Evolutionary conservation across 345 rosid species (phyloP), one percentile per base, ranked within the genome.

Genomic region (Hibiscus trionum): DNA sequence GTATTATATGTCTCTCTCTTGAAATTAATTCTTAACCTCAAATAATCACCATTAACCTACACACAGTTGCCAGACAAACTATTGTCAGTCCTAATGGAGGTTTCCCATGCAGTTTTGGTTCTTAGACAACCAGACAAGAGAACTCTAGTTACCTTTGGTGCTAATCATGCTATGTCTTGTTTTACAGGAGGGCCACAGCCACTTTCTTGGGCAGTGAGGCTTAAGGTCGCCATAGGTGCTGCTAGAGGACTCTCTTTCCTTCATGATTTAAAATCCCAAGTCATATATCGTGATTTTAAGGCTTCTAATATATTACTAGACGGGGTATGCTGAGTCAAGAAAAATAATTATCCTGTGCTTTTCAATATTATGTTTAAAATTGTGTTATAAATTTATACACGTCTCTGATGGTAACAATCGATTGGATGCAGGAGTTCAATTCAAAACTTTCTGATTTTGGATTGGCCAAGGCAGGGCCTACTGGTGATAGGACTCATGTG

Each of bases 381-480:
- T 14, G 33, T 37, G 7, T 55, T 37, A 50, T 26, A 37, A 35
- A 42, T 73, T 39, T 64, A 19, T 64, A 2, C 19, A 46, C 3
- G 17, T 56, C 76, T 57, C 63, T 60, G 74, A 72, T 21, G 8
- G 47, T 77, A 37, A 73, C 49, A 46, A 49, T 71, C 19, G 42
- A 35, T 71, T 16, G 53, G 17, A 58, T 78, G 82, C 88, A 94
- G 98, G 98, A 91, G 17, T 94, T 87, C 82, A 94, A 90, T 77
- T 82, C 93, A 42, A 94, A 88, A 71, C 89, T 94, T 47, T 94
- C 98, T 8, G 98, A 94, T 82, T 94, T 94, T 59, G 98, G 98
- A 70, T 62, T 94, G 86, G 98, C 98, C 59, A 94, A 94, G 85
- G 98, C 93, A 31, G 98, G 98, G 66, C 98, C 98, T 26, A 94